phyloP scores from a whole-genome alignment of 805 yeast genomes.

The Vanderwaltozyma tropicalis region DNA sequence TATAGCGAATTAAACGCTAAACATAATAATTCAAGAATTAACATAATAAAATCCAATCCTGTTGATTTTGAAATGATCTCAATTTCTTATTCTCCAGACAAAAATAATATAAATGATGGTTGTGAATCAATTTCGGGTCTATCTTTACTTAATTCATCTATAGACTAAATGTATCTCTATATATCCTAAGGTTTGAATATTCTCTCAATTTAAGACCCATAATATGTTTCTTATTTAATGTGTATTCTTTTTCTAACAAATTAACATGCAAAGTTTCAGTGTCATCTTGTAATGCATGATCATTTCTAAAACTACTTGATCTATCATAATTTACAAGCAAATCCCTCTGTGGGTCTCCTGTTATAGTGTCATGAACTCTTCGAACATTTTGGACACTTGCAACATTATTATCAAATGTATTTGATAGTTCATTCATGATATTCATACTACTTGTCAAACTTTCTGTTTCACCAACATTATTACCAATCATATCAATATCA shows the following conservation, averaged over 20 bases:
- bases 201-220: slow-evolving; percentile 14
- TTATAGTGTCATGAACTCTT: neutral
- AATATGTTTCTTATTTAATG: slow-evolving; percentile 11
- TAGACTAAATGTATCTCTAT: slow-evolving; percentile 21
- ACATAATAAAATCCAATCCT: slow-evolving; percentile 14
- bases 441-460: slow-evolving; percentile 23
- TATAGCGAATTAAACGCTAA: neutral
- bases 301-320: neutral
- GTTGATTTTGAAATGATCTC: slow-evolving; percentile 8
- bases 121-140: slow-evolving; percentile 3
- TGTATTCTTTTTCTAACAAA: slow-evolving; percentile 10
- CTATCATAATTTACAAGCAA: neutral
- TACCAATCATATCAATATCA: slow-evolving; percentile 21
- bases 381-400: neutral
- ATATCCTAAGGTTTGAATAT: slow-evolving; percentile 18
- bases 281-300: neutral
- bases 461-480: slow-evolving; percentile 14
- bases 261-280: slow-evolving; percentile 8
- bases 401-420: neutral
- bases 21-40: slow-evolving; percentile 6
- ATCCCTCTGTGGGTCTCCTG: neutral
- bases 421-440: neutral
- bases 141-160: slow-evolving; percentile 2
- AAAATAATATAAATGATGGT: slow-evolving; percentile 4
- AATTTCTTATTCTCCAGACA: slow-evolving; percentile 19